These are phyloP conservation scores for Xylaria sp. DNA, from an alignment of 2,329 filamentous ascomycete species.

Conservation along the genomic window DNA sequence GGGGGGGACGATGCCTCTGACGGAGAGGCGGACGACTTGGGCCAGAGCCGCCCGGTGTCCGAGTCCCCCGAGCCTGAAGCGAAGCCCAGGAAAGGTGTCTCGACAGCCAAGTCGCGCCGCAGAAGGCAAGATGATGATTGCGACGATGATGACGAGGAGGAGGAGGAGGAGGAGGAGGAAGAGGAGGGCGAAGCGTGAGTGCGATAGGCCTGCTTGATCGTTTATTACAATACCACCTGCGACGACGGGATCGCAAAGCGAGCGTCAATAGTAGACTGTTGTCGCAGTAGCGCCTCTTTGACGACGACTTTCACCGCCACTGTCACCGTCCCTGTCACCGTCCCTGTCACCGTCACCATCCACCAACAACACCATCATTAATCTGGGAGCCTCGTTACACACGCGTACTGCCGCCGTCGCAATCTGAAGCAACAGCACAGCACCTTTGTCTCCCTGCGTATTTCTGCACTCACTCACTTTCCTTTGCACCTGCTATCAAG, in stretches of 20 bases:
- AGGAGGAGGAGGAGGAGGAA: conserved; percentile 67
- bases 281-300: neutral
- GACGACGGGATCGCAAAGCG: neutral
- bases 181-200: conserved; percentile 86
- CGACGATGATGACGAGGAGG: conserved; percentile 53
- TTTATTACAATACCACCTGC: neutral
- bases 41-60: conserved; percentile 65
- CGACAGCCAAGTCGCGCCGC: conserved; percentile 61
- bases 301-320: too few relatives aligned
- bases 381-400: neutral
- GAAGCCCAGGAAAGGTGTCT: conserved; percentile 51
- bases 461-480: neutral
- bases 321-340: neutral
- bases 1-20: conserved; percentile 76
- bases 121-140: conserved; percentile 71
- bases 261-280: neutral
- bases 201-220: conserved; percentile 41
- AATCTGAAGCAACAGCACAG: neutral
- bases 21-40: conserved; percentile 64
- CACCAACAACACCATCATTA: neutral
- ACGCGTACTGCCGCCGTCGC: neutral
- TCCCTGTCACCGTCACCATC: neutral
- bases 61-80: conserved; percentile 59
- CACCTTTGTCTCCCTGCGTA: neutral
- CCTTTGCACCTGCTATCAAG: neutral